These are phyloP conservation scores for Paspalum vaginatum DNA, from an alignment of 176 grass and related monocot species.

Conservation along the genomic window DNA sequence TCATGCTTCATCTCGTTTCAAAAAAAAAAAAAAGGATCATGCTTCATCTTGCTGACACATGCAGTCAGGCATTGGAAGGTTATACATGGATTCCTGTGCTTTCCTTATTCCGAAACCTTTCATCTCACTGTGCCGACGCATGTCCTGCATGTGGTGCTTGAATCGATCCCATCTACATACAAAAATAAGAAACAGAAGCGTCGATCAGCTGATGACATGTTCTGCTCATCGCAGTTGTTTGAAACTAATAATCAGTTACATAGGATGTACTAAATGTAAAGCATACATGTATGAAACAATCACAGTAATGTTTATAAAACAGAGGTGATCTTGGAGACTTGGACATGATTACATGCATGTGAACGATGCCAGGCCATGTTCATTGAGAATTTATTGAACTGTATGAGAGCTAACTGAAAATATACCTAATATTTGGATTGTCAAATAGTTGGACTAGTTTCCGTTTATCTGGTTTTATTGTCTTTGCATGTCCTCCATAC, in stretches of 20 bases:
- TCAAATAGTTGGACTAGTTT: constrained; percentile 78
- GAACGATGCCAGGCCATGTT: neutral
- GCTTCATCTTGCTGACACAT: constrained; percentile 70
- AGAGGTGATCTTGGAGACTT: neutral
- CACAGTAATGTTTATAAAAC: neutral
- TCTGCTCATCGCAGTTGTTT: neutral
- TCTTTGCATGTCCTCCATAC: constrained; percentile 72
- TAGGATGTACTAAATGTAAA: neutral
- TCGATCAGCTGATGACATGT: neutral
- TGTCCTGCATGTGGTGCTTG: constrained; percentile 75
- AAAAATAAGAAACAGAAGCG: neutral
- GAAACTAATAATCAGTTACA: neutral
- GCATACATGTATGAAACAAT: neutral
- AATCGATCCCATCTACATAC: constrained; percentile 79
- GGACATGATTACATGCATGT: neutral
- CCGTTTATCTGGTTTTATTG: constrained; percentile 85
- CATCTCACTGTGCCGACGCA: constrained; percentile 65
- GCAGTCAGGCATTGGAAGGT: constrained; percentile 87
- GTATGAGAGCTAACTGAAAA: neutral
- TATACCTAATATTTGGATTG: constrained; percentile 68
- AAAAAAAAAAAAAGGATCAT: no score
- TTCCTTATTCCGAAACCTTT: constrained; percentile 75
- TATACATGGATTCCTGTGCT: constrained; percentile 63
- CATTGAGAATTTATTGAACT: neutral
- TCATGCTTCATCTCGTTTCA: no score